phyloP scores from a whole-genome alignment of 148 eudicot species.

The Persicaria maculosa region DNA sequence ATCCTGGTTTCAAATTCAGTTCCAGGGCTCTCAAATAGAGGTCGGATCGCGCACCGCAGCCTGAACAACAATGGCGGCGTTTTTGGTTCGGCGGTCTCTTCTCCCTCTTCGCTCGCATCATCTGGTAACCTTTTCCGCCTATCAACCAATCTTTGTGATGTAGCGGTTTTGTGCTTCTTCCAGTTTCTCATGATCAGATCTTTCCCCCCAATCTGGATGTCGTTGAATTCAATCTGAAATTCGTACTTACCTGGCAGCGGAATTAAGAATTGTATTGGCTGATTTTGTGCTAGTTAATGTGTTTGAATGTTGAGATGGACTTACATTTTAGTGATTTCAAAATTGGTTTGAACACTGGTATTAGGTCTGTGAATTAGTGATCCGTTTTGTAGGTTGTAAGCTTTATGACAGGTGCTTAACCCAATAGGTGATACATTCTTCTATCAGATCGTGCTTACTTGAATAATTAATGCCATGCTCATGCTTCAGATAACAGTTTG shows the following conservation, averaged over 20 bases:
- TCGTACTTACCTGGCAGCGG: neutral
- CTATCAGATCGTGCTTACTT: neutral
- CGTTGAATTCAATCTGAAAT: neutral
- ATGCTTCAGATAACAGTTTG: neutral
- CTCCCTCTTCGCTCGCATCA: constrained; percentile 52
- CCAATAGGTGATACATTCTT: too few relatives aligned
- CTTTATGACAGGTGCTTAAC: too few relatives aligned
- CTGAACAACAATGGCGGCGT: constrained; percentile 45
- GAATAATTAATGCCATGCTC: neutral
- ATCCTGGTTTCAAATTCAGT: neutral
- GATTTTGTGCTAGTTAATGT: neutral
- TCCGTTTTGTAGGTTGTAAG: neutral
- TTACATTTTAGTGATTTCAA: neutral
- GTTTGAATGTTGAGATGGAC: neutral
- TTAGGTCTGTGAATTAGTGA: neutral
- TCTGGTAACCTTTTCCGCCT: constrained; percentile 32
- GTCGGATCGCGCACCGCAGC: neutral
- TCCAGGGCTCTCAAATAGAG: neutral
- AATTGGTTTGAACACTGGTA: neutral
- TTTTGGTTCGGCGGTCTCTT: constrained; percentile 64
- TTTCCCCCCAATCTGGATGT: neutral
- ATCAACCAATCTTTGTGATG: neutral
- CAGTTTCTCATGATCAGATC: neutral
- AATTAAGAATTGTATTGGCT: neutral
- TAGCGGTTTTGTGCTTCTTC: neutral